phyloP scores from a whole-genome alignment of 495 filamentous ascomycete genomes.

The Chaetomium tenue region DNA sequence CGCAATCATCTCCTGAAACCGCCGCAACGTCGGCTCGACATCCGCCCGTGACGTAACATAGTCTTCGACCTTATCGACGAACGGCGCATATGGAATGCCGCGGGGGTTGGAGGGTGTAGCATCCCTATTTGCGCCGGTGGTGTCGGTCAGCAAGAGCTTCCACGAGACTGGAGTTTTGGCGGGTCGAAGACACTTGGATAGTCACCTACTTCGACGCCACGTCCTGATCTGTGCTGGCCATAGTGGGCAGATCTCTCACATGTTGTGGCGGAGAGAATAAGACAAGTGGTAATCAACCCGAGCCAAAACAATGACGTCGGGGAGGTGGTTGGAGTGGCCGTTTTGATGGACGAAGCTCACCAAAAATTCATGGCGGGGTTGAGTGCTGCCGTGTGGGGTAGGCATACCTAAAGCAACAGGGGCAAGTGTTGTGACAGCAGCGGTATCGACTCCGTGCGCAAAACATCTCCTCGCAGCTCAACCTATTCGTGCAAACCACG shows the following conservation, averaged over 20 bases:
- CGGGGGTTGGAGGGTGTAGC: slow-evolving; percentile 72
- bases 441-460: too few relatives aligned
- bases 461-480: too few relatives aligned
- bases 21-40: slow-evolving; percentile 84
- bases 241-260: slow-evolving; percentile 15
- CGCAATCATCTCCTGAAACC: slow-evolving; percentile 99
- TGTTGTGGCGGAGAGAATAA: not conserved
- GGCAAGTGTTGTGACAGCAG: not conserved
- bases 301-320: slow-evolving; percentile 12
- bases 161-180: not conserved
- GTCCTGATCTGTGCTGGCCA: slow-evolving; percentile 21
- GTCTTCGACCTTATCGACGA: slow-evolving; percentile 94
- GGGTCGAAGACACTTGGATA: not conserved
- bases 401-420: not conserved
- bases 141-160: not conserved
- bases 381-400: not conserved
- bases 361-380: slow-evolving; percentile 26
- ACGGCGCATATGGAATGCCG: slow-evolving; percentile 91
- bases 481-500: too few relatives aligned
- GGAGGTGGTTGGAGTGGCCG: not conserved
- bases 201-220: slow-evolving; percentile 3
- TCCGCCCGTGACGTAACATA: slow-evolving; percentile 84
- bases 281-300: slow-evolving; percentile 1
- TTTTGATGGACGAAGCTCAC: not conserved
- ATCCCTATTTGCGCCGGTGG: slow-evolving; percentile 30